Evolutionary conservation across 106 monocot genomes (phyloP), one percentile per base, ranked within the genome.

Genomic region (Amphibolis antarctica): DNA sequence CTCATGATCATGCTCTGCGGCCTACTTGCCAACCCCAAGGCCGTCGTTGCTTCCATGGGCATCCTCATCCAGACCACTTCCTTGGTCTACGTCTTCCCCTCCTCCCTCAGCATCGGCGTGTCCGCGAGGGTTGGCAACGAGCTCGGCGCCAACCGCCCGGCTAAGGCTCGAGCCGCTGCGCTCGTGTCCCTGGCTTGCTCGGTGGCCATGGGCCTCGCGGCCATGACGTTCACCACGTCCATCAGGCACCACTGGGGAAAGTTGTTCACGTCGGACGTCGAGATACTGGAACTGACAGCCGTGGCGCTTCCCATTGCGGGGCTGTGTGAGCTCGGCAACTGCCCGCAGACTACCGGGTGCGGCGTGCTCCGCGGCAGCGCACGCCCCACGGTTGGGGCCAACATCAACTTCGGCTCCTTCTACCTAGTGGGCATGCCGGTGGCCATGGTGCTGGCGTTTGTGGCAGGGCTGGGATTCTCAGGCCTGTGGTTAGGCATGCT

Each of bases 1-100:
- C 82, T 92, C 69, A 92, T 92, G 92, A 80, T 88, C 59, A 42
- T 92, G 22, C 76, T 92, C 20, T 92, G 85, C 50, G 92, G 88
- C 19, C 62, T 71, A 12, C 62, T 71, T 11, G 42, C 51, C 20
- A 71, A 62, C 22, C 71, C 71, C 51, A 62, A 45, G 19, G 62
- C 62, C 24, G 53, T 52, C 50, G 71, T 71, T 15, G 62, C 71
- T 22, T 71, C 71, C 50, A 53, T 71, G 61, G 71, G 62, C 0
- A 62, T 71, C 51, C 62, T 71, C 51, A 71, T 71, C 60, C 71
- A 71, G 43, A 71, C 62, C 47, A 71, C 71, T 43, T 61, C 71
- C 42, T 50, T 71, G 31, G 22, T 71, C 30, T 71, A 71, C 71
- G 62, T 71, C 53, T 71, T 62, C 61, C 60, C 62, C 21, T 71